A percentile compares a stretch with the other conserved stretches of the same genome.
These are phyloP conservation scores for Mucor plumbeus DNA, from an alignment of 371 early-diverging fungal species.

Conservation along the genomic window DNA sequence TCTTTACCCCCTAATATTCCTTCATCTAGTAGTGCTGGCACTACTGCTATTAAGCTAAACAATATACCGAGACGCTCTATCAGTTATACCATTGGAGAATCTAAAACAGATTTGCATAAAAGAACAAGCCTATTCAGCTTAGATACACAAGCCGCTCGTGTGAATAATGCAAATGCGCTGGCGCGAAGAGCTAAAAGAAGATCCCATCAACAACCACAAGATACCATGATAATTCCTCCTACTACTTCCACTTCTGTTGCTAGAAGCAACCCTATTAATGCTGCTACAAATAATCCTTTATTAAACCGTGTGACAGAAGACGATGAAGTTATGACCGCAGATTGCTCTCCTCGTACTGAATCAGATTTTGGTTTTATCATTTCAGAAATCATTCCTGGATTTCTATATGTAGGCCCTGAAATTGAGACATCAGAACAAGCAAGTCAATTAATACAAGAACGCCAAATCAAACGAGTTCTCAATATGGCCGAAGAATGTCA, in stretches of 20 bases:
- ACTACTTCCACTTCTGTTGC: not conserved
- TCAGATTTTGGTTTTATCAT: slow-evolving; percentile 58
- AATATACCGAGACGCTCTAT: slow-evolving; percentile 47
- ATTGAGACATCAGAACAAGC: slow-evolving; percentile 59
- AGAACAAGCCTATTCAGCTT: slow-evolving; percentile 54
- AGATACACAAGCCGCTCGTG: slow-evolving; percentile 56
- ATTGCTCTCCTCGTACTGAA: slow-evolving; percentile 39
- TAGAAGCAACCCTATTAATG: not conserved
- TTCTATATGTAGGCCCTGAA: slow-evolving; percentile 67
- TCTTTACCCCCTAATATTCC: slow-evolving; percentile 5
- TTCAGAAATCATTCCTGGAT: slow-evolving; percentile 64
- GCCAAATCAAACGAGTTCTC: slow-evolving; percentile 56
- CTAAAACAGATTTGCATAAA: slow-evolving; percentile 33
- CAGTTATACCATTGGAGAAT: slow-evolving; percentile 49
- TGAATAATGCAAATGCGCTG: slow-evolving; percentile 54
- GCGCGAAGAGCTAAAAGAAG: slow-evolving; percentile 48
- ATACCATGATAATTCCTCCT: not conserved
- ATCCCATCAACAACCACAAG: slow-evolving; percentile 29
- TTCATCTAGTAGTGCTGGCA: not conserved
- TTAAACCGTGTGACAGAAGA: slow-evolving; percentile 43
- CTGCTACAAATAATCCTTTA: not conserved
- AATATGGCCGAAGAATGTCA: slow-evolving; percentile 73
- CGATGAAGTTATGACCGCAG: slow-evolving; percentile 36
- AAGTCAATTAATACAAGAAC: slow-evolving; percentile 41
- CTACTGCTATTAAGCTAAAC: not conserved